Conservation (phyloP, 305 asterid species). For the Solanum hybrid region DNA sequence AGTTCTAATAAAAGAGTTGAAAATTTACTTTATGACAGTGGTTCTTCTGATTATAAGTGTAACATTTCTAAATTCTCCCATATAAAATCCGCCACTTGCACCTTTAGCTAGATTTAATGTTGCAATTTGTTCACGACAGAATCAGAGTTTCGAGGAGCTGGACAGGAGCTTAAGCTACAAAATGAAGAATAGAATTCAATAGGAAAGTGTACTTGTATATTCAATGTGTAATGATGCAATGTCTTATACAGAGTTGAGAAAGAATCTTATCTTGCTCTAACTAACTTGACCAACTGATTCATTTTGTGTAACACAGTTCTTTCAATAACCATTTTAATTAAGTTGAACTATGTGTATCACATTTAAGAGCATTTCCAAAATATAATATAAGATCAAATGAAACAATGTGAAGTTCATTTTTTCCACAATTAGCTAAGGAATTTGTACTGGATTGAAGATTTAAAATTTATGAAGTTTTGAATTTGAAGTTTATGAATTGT, state of each 20-base stretch:
- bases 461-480: too few relatives aligned
- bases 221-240: too few relatives aligned
- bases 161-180: too few relatives aligned
- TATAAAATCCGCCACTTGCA: background rate
- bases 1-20: background rate
- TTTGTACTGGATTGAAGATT: background rate
- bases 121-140: background rate
- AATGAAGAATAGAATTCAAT: background rate
- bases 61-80: background rate
- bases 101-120: background rate
- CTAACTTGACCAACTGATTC: too few relatives aligned
- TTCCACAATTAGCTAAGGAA: background rate
- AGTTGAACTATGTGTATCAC: background rate
- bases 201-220: background rate
- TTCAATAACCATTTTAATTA: background rate
- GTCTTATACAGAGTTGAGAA: too few relatives aligned
- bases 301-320: background rate
- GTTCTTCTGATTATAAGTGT: background rate
- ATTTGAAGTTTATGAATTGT: background rate
- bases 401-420: background rate
- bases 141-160: background rate
- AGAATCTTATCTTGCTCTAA: too few relatives aligned
- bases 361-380: background rate
- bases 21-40: background rate
- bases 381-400: background rate